Evolutionary conservation across 2,329 filamentous ascomycete species (phyloP).

Genomic region (Orbilia ellipsospora): DNA sequence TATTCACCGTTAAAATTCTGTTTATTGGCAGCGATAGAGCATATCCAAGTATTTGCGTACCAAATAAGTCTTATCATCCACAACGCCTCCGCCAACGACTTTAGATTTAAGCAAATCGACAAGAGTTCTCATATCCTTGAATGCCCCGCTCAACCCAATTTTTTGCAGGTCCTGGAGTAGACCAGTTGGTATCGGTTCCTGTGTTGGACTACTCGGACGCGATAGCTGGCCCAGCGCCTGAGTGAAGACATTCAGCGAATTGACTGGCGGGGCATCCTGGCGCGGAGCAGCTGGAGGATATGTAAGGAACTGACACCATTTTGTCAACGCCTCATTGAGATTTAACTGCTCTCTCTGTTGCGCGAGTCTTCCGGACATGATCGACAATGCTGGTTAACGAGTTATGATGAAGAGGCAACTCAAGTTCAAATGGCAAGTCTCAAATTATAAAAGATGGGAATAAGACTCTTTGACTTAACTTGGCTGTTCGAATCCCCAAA

Average conservation of each 20-base stretch:
- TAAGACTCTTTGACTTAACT: no score
- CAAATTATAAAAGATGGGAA: no score
- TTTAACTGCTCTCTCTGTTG: constrained; percentile 48
- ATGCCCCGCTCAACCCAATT: constrained; percentile 47
- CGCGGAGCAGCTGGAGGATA: constrained; percentile 42
- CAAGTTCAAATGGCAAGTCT: no score
- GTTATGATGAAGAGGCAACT: neutral
- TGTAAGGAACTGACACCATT: constrained; percentile 46
- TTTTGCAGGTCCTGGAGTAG: constrained; percentile 46
- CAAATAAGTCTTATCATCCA: constrained; percentile 53
- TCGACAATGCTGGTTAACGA: neutral
- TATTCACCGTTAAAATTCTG: constrained; percentile 22
- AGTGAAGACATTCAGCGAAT: constrained; percentile 30
- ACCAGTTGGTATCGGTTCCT: constrained; percentile 48
- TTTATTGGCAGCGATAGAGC: neutral
- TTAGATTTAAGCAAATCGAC: constrained; percentile 49
- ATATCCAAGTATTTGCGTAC: constrained; percentile 16
- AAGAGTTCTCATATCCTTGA: constrained; percentile 46
- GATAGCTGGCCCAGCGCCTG: constrained; percentile 40
- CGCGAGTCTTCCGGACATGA: constrained; percentile 36
- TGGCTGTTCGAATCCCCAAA: no score
- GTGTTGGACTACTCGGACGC: constrained; percentile 51
- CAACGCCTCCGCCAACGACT: constrained; percentile 29
- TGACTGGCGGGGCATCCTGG: constrained; percentile 8
- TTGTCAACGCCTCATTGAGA: constrained; percentile 46